Percentiles rank a stretch among this genome's conserved stretches.
Conservation (phyloP, 2,329 filamentous ascomycete genomes). For the Sclerotinia sclerotiorum region DNA sequence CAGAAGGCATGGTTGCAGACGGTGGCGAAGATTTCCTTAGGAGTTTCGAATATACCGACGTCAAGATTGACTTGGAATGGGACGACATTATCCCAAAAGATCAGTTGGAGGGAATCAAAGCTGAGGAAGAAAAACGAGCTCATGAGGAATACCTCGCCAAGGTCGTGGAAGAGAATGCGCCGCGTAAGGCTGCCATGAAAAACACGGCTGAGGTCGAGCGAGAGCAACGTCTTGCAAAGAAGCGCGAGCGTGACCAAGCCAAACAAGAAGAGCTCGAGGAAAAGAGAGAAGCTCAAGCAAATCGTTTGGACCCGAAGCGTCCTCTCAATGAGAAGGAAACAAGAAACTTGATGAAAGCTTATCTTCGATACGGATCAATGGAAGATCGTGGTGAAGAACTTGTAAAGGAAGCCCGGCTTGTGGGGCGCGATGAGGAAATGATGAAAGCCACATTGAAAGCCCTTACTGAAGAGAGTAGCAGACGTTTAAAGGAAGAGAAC, state of each 20-base stretch:
- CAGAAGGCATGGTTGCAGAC: conserved; percentile 90
- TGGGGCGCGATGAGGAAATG: conserved; percentile 77
- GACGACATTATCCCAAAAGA: conserved; percentile 97
- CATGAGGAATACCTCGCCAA: conserved; percentile 80
- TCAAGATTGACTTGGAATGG: conserved; percentile 97
- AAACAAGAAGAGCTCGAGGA: conserved; percentile 68
- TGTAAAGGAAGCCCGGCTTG: conserved; percentile 79
- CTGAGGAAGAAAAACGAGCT: conserved; percentile 80
- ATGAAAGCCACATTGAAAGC: conserved; percentile 70
- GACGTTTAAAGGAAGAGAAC: conserved; percentile 73
- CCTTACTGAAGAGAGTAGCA: conserved; percentile 66
- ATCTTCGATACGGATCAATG: conserved; percentile 86
- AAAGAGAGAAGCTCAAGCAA: conserved; percentile 68
- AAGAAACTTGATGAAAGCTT: conserved; percentile 85
- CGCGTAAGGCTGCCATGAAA: conserved; percentile 68
- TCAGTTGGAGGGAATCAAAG: conserved; percentile 84
- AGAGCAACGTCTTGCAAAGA: conserved; percentile 64
- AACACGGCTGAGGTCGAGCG: conserved; percentile 59
- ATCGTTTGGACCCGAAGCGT: conserved; percentile 80
- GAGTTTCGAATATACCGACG: conserved; percentile 89
- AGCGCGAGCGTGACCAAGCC: conserved; percentile 62
- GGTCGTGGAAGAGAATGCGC: conserved; percentile 81
- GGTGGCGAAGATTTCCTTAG: conserved; percentile 95
- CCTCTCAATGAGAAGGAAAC: conserved; percentile 90
- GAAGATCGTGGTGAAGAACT: conserved; percentile 87